These are phyloP conservation scores for Magnaporthales sp. DNA, from an alignment of 2,329 filamentous ascomycete species.

Conservation along the genomic window DNA sequence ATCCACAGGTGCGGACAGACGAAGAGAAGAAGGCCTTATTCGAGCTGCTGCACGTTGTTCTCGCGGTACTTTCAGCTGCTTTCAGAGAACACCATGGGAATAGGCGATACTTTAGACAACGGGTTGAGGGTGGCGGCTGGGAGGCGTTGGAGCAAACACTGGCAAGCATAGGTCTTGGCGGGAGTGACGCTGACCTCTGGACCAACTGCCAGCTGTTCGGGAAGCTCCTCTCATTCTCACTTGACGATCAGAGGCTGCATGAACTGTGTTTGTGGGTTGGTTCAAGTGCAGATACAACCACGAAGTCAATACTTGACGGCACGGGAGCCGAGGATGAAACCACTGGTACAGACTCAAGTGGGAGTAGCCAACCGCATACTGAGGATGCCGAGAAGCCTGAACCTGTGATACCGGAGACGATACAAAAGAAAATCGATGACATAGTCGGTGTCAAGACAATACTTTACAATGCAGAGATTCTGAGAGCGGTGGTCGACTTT, in stretches of 20 bases:
- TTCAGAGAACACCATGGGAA: constrained; percentile 79
- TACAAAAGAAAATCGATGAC: constrained; percentile 32
- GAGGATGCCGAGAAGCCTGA: neutral
- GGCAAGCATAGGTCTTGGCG: constrained; percentile 56
- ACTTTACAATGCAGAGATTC: constrained; percentile 54
- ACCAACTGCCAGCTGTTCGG: constrained; percentile 69
- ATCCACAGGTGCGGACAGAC: constrained; percentile 51
- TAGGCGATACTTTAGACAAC: constrained; percentile 72
- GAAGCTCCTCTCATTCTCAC: constrained; percentile 68
- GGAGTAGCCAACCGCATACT: neutral
- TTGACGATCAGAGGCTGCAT: constrained; percentile 69
- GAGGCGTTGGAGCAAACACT: constrained; percentile 64
- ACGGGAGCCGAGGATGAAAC: neutral
- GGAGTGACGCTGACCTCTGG: constrained; percentile 59
- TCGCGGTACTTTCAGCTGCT: constrained; percentile 66
- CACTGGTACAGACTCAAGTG: neutral
- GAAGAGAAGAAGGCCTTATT: constrained; percentile 59
- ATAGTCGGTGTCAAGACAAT: constrained; percentile 42
- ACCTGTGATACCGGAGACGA: constrained; percentile 5
- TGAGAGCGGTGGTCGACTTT: constrained; percentile 52
- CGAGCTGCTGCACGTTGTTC: constrained; percentile 59
- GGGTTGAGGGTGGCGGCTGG: constrained; percentile 72
- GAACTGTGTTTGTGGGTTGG: constrained; percentile 53
- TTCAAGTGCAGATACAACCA: neutral
- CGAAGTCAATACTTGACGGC: neutral